A percentile compares a stretch with the other conserved stretches of the same genome.
Evolutionary conservation across 2,329 filamentous ascomycete genomes (phyloP).

Genomic region (Trichoderma breve): DNA sequence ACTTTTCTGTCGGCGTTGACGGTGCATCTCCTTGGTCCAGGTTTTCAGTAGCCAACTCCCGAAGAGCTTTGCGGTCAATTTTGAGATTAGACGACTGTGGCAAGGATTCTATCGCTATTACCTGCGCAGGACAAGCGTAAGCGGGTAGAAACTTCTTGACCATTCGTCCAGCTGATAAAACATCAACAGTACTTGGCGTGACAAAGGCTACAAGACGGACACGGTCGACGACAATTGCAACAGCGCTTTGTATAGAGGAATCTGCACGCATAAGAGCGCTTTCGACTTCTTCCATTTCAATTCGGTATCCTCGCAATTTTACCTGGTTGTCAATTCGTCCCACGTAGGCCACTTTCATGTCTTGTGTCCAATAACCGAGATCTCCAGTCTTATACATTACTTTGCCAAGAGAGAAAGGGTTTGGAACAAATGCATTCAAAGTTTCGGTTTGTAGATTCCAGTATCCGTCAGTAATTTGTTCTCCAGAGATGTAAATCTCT

Average conservation of each 20-base stretch:
- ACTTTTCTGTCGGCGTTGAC: neutral
- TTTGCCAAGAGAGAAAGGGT: neutral
- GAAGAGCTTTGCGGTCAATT: neutral
- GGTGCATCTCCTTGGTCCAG: neutral
- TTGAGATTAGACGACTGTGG: neutral
- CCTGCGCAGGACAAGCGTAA: neutral
- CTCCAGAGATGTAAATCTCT: neutral
- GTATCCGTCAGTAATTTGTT: neutral
- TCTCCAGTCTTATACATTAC: neutral
- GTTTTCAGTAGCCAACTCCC: neutral
- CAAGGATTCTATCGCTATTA: neutral
- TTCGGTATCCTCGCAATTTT: neutral
- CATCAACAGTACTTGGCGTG: neutral
- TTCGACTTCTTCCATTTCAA: constrained; percentile 2
- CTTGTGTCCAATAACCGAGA: neutral
- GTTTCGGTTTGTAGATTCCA: neutral
- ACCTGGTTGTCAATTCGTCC: neutral
- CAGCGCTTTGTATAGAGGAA: neutral
- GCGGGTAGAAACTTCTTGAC: neutral
- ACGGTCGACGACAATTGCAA: neutral
- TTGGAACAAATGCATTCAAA: neutral
- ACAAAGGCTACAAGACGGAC: neutral
- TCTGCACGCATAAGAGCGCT: neutral
- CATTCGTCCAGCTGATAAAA: neutral
- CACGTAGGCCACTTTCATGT: neutral